A percentile compares a stretch with the other conserved stretches of the same genome.
Conservation (phyloP, 768 basidiomycete genomes). For the Podaxis sp. region DNA sequence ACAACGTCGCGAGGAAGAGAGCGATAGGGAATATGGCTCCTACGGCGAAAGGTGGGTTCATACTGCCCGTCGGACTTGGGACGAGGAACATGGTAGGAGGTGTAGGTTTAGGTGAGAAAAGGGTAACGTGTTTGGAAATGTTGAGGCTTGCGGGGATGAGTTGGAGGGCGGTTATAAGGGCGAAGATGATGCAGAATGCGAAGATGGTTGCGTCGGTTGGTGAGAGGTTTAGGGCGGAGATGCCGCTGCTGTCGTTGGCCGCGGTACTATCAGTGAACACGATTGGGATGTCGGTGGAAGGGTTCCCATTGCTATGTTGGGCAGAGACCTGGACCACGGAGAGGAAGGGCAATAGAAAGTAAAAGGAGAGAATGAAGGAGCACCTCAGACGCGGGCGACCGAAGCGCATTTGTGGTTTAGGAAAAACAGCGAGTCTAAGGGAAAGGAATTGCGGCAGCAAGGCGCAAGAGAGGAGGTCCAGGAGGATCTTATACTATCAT, state of each 20-base stretch:
- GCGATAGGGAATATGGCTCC: slow-evolving; percentile 4
- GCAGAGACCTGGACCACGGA: background rate
- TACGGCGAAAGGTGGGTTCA: background rate
- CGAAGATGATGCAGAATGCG: slow-evolving; percentile 1
- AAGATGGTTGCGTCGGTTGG: background rate
- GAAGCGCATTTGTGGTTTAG: background rate
- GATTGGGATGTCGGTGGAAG: background rate
- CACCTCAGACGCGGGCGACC: background rate
- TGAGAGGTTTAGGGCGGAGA: background rate
- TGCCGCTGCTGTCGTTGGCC: background rate
- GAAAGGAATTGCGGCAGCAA: background rate
- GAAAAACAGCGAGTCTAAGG: background rate
- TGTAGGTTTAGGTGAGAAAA: background rate
- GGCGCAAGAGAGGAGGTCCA: background rate
- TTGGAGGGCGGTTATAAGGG: background rate
- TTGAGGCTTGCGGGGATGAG: background rate
- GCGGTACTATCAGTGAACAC: background rate
- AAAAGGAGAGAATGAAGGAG: background rate
- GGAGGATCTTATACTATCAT: background rate
- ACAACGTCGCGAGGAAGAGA: background rate
- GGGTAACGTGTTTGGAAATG: background rate
- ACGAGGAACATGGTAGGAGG: background rate
- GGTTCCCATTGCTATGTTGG: background rate
- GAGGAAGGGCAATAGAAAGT: background rate
- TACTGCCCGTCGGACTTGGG: background rate